These are phyloP conservation scores for Blastocystis sp. DNA, from an alignment of 352 stramenopile species.

Conservation along the genomic window DNA sequence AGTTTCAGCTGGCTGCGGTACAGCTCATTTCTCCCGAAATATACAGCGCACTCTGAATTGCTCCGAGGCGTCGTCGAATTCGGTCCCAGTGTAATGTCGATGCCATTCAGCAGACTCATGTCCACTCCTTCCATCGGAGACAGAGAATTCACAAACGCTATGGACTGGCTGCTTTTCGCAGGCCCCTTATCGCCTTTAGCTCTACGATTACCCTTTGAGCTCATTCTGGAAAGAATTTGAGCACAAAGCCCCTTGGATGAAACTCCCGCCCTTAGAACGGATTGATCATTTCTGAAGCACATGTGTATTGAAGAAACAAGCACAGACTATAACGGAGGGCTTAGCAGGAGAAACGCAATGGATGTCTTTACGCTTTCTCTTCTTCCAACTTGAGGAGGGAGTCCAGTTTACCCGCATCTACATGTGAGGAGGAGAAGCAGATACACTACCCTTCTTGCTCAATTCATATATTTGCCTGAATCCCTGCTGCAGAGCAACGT, in stretches of 20 bases:
- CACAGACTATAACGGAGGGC: no score
- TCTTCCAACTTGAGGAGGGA: no score
- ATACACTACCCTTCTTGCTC: no score
- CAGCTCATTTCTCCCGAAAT: conserved; percentile 39
- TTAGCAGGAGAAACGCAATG: no score
- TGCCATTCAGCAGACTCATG: conserved; percentile 55
- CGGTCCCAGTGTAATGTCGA: background rate
- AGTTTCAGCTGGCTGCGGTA: conserved; percentile 52
- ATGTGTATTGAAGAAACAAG: no score
- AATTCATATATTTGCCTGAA: no score
- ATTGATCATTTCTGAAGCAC: no score
- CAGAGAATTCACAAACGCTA: conserved; percentile 20
- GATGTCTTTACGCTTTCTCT: no score
- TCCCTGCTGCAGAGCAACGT: no score
- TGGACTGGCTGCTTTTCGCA: conserved; percentile 50
- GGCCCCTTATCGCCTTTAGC: conserved; percentile 61
- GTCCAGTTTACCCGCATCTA: no score
- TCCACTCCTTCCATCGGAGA: background rate
- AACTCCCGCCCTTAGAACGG: background rate
- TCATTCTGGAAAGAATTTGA: conserved; percentile 27
- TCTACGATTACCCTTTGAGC: conserved; percentile 51
- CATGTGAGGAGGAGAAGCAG: no score
- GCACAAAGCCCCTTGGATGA: background rate
- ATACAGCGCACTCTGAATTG: conserved; percentile 10
- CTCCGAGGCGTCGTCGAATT: background rate